Evolutionary conservation across 495 filamentous ascomycete species (phyloP).

Genomic region (Neurospora sp.): DNA sequence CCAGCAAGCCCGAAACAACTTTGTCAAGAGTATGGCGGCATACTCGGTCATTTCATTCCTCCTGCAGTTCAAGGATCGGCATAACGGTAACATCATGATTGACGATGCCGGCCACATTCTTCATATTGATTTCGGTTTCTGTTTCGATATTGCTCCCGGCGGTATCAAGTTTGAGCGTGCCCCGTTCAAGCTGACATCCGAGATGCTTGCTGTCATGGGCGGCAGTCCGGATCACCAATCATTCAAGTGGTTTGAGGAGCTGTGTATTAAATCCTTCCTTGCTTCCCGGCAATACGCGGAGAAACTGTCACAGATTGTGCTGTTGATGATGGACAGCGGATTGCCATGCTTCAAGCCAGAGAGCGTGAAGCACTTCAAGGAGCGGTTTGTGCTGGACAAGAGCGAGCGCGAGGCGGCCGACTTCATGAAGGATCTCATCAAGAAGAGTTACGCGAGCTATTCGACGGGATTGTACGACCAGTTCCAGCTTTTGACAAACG

Average conservation of each 20-base stretch:
- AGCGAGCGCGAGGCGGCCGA: conserved; percentile 91
- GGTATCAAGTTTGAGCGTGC: conserved; percentile 95
- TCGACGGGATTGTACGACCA: conserved; percentile 92
- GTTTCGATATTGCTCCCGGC: conserved; percentile 96
- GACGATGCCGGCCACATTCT: conserved; percentile 95
- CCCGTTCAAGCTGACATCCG: conserved; percentile 92
- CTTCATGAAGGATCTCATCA: conserved; percentile 78
- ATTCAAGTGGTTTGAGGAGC: conserved; percentile 92
- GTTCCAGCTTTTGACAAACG: conserved; percentile 94
- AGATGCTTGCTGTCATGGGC: conserved; percentile 98
- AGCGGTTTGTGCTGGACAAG: conserved; percentile 89
- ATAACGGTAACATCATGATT: conserved; percentile 99
- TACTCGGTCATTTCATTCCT: conserved; percentile 97
- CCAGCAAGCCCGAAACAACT: conserved; percentile 92
- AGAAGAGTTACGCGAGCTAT: conserved; percentile 78
- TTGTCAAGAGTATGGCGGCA: conserved; percentile 99
- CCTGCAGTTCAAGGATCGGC: conserved; percentile 96
- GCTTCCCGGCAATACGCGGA: conserved; percentile 78
- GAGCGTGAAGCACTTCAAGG: conserved; percentile 82
- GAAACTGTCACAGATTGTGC: conserved; percentile 79
- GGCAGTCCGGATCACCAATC: conserved; percentile 73
- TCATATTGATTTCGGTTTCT: conserved; percentile 99
- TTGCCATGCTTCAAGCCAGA: conserved; percentile 98
- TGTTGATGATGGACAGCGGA: conserved; percentile 92
- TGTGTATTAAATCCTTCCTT: conserved; percentile 91